Base-by-base conservation (phyloP, 2,329 filamentous ascomycete species). In the Paradendryphiella salina region DNA sequence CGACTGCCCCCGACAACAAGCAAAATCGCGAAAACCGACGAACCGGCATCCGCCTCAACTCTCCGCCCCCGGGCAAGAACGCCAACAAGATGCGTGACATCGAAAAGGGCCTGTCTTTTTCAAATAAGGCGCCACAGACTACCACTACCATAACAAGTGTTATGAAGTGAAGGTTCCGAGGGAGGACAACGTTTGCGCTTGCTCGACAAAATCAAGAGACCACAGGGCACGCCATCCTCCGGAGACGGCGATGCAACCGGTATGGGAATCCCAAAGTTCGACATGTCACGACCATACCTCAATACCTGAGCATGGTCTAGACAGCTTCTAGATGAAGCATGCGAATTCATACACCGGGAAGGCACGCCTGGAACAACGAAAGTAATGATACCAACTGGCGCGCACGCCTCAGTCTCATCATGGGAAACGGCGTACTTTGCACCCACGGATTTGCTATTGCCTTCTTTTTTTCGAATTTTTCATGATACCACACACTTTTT, bases 91-190 rank as follows among this genome's bases (percentile, higher is more conserved):
- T 53, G 4, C 60, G 57, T 26, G 71, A 73, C 38, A 21, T 74
- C 2, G 71, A 73, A 56, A 73, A 74, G 46, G 71, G 64, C 5
- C 42, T 71, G 2, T 57, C 60, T 14, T 17, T 65, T 11, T 50
- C 58, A 4, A 59, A 46, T 17, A 65, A 65, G 32, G 52, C 59
- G 3, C 64, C 60, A 2, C 63, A 57, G 40, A 70, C 63, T 1
- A 71, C 64, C 1, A 72, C 69, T 5, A 72, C 67, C 1, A 74
- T 73, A 21, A 65, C 70, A 6, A 73, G 71, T 53, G 50, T 47
- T 7, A 50, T 48, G 48, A 57, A 56, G 39, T 63, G 56, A 51
- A 48, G 20, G 13, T 11, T 11, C 13, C 5, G 2, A 20, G 23
- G 1, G 5, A 10, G 8, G 23, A 26, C 6, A 34, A 48, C 20